Percentiles rank a stretch among this genome's conserved stretches.
phyloP scores from a whole-genome alignment of 2,329 filamentous ascomycete genomes.

The Chaetomium sp. region DNA sequence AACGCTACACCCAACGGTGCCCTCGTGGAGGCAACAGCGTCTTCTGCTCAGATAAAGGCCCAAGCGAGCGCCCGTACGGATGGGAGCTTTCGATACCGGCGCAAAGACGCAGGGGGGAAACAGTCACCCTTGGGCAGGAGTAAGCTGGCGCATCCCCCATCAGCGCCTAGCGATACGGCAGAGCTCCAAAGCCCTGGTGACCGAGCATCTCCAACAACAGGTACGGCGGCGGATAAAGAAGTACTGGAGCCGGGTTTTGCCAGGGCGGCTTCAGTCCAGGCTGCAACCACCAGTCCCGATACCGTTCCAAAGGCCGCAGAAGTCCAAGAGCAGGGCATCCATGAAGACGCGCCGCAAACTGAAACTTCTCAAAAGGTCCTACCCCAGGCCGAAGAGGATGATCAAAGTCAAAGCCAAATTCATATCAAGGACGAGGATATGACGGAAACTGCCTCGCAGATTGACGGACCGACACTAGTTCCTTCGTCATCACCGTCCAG shows the following conservation, averaged over 20 bases:
- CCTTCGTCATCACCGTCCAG: constrained; percentile 7
- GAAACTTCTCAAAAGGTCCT: neutral
- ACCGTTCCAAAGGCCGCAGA: neutral
- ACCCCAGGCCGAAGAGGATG: neutral
- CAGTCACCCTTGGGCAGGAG: neutral
- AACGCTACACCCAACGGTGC: neutral
- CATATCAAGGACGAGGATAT: neutral
- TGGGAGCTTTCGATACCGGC: constrained; percentile 33
- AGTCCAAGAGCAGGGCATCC: neutral
- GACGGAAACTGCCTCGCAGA: constrained; percentile 20
- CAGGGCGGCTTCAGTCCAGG: neutral
- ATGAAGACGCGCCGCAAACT: neutral
- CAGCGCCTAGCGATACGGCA: neutral
- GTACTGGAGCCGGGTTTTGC: neutral
- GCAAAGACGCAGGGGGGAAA: constrained; percentile 14
- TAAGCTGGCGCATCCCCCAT: constrained; percentile 1
- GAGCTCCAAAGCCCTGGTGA: neutral
- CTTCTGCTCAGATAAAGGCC: neutral
- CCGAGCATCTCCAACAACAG: neutral
- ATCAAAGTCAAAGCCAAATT: neutral
- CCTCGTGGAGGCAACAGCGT: neutral
- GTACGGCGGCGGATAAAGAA: neutral
- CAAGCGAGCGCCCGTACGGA: constrained; percentile 25
- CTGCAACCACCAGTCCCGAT: neutral
- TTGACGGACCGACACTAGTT: constrained; percentile 32